Conservation (phyloP, 1,284 basidiomycete genomes). For the Pulchroboletus neoregius region DNA sequence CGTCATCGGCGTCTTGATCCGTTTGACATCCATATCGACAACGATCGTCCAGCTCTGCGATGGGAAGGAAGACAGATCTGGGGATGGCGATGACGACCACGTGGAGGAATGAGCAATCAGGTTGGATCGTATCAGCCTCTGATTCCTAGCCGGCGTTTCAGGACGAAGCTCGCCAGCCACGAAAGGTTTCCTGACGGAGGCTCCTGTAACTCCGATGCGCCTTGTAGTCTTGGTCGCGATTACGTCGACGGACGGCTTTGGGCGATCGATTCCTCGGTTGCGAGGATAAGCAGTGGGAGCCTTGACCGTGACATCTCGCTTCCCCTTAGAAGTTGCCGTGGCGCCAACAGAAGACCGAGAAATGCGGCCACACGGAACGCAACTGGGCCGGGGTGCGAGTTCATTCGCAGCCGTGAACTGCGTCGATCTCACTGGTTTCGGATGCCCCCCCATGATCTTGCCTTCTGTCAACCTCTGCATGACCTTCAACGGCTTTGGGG, state of each 20-base stretch:
- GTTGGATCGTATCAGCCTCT: too few species aligned
- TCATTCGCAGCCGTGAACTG: background rate
- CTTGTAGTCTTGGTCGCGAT: background rate
- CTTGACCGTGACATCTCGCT: background rate
- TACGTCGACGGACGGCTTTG: background rate
- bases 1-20: background rate
- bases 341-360: background rate
- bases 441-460: background rate
- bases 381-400: constrained; percentile 1
- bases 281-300: background rate
- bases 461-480: background rate
- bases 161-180: background rate
- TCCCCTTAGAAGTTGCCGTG: background rate
- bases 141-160: background rate
- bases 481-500: background rate
- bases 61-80: constrained; percentile 3
- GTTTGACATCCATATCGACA: background rate
- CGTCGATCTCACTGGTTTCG: background rate
- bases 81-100: background rate
- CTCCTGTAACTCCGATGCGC: background rate
- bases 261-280: background rate
- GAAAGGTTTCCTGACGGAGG: background rate
- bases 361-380: background rate
- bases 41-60: constrained; percentile 10
- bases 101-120: background rate